A percentile compares a stretch with the other conserved stretches of the same genome.
Evolutionary conservation across 208 protist species (phyloP).

Genomic region (Lotmaria passim): DNA sequence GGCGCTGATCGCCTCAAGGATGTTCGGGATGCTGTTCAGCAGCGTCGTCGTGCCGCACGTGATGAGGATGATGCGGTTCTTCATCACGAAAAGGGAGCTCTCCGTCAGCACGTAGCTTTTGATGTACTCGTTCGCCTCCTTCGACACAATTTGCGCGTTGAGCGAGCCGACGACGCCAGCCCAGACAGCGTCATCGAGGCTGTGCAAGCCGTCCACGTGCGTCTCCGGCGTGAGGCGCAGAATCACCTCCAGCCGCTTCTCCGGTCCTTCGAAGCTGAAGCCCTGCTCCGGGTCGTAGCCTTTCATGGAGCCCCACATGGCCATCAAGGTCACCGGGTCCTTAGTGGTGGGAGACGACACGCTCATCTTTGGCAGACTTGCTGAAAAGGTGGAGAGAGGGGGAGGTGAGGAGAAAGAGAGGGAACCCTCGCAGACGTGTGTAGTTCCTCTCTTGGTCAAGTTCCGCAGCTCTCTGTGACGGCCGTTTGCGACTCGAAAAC

Average conservation of each 20-base stretch:
- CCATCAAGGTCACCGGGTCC: slow-evolving; percentile 87
- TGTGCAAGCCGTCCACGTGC: slow-evolving; percentile 69
- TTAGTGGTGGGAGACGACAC: slow-evolving; percentile 49
- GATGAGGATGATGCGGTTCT: slow-evolving; percentile 90
- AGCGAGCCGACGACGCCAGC: slow-evolving; percentile 68
- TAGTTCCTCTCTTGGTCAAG: background rate
- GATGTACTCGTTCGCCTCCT: slow-evolving; percentile 81
- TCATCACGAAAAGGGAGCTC: slow-evolving; percentile 94
- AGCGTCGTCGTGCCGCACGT: slow-evolving; percentile 95
- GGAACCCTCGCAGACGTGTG: too few relatives aligned
- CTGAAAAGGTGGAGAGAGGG: background rate
- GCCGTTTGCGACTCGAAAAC: too few relatives aligned
- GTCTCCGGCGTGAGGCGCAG: slow-evolving; percentile 72
- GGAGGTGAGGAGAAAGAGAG: background rate
- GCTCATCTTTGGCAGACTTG: slow-evolving; percentile 1
- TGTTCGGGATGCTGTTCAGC: slow-evolving; percentile 84
- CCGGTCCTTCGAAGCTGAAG: slow-evolving; percentile 92
- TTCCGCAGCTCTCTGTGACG: too few relatives aligned
- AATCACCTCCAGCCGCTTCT: slow-evolving; percentile 92
- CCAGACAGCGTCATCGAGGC: slow-evolving; percentile 77
- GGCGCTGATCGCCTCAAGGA: slow-evolving; percentile 81
- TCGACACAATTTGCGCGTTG: slow-evolving; percentile 89
- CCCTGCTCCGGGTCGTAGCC: slow-evolving; percentile 74
- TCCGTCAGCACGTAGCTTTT: slow-evolving; percentile 94
- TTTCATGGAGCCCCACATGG: slow-evolving; percentile 88